Conservation (phyloP, 2,329 filamentous ascomycete genomes). For the Coniochaeta sp. region DNA sequence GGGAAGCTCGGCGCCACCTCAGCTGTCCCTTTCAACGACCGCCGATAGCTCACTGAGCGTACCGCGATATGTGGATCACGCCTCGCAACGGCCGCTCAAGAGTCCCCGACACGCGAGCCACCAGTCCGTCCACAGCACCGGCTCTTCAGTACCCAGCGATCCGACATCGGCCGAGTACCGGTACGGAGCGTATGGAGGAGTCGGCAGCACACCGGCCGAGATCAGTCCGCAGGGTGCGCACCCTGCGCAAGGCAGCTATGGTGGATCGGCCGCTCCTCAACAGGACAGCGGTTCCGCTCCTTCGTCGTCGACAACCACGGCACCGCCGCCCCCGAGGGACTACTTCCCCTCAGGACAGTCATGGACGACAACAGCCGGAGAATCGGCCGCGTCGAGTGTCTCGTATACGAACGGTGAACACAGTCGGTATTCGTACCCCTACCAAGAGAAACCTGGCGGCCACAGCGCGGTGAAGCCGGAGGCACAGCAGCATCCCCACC, state of each 20-base stretch:
- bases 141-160: slow-evolving; percentile 37
- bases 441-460: slow-evolving; percentile 36
- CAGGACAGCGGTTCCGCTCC: slow-evolving; percentile 10
- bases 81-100: slow-evolving; percentile 44
- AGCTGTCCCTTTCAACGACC: slow-evolving; percentile 33
- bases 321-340: slow-evolving; percentile 35
- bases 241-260: slow-evolving; percentile 8
- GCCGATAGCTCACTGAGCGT: slow-evolving; percentile 41
- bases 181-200: slow-evolving; percentile 38
- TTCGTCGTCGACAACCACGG: slow-evolving; percentile 14
- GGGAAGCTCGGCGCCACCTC: slow-evolving; percentile 39
- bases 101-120: slow-evolving; percentile 48
- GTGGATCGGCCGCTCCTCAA: neutral
- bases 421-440: slow-evolving; percentile 41
- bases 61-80: slow-evolving; percentile 49
- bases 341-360: slow-evolving; percentile 45
- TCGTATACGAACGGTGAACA: slow-evolving; percentile 38
- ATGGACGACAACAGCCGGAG: slow-evolving; percentile 45
- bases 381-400: slow-evolving; percentile 31
- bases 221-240: slow-evolving; percentile 26
- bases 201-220: slow-evolving; percentile 23
- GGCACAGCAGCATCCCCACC: slow-evolving; percentile 26
- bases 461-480: slow-evolving; percentile 22
- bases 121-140: slow-evolving; percentile 42
- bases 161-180: slow-evolving; percentile 48